Base-by-base conservation (phyloP, 108 stramenopile species). In the Cyclotella sp. region DNA sequence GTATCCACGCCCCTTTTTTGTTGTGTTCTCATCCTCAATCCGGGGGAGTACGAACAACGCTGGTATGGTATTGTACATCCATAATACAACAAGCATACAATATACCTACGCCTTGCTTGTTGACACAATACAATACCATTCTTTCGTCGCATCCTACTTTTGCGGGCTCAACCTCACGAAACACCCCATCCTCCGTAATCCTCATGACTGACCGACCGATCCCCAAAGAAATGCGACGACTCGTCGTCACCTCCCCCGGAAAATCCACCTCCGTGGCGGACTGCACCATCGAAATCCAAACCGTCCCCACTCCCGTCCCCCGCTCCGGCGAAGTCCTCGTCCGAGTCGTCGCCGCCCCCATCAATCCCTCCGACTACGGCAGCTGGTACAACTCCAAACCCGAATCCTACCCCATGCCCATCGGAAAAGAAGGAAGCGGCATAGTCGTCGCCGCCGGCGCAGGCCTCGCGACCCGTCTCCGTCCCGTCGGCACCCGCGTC, bases 391-490 rank as follows among this genome's bases (percentile, higher is more conserved):
- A 51, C 24, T 68, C 77, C 41, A 77, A 71, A 14, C 54, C 68
- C 18, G 41, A 68, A 3, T 27, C 66, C 18, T 85, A 81, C 55
- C 86, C 86, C 47, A 44, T 84, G 13, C 58, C 55, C 22, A 84
- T 84, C 42, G 88, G 88, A 13, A 77, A 76, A 19, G 88, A 89
- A 78, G 88, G 88, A 22, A 73, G 71, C 16, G 86, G 88, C 6
- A 55, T 81, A 0, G 77, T 89, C 13, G 86, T 89, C 0, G 72
- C 80, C n/a, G 68, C 45, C 9, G 86, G 84, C 10, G 77, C 82
- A 27, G 86, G 84, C 13, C 29, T 87, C 3, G 30, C 72, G n/a
- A 54, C 84, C 21, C 45, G 39, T n/a, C 63, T 76, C 5, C 66
- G 72, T 46, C 44, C 74, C 19, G 54, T 87, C 43, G 82, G 84